Evolutionary conservation across 768 basidiomycete genomes (phyloP), one percentile per base, ranked within the genome.

Genomic region (Leccinum rimulosum): DNA sequence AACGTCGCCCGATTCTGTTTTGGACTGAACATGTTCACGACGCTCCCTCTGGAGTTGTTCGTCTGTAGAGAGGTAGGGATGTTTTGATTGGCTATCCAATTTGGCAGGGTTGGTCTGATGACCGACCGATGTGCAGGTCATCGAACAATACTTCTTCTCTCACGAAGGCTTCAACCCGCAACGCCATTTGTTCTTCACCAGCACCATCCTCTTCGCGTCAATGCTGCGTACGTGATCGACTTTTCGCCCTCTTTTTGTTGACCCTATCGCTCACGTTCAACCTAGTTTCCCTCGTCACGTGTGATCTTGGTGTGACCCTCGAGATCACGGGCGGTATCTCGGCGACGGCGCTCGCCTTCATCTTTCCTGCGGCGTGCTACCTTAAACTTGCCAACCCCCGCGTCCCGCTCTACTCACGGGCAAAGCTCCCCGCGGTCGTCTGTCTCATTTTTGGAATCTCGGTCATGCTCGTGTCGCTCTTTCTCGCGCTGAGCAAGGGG

Each of bases 241-340:
- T 45, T 30, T 19, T 40, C 59, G 15, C 8, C 8, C 40, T 4
- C 8, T 5, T 43, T n/a, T n/a, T n/a, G 22, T 28, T 0, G 9
- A 8, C 36, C 60, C 36, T 19, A 27, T 22, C n/a, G 19, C 52
- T 54, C 52, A 54, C 54, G 14, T 28, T 49, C n/a, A 55, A 38
- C 52, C 14, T 69, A 95, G 95, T 97, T 59, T 85, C 96, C 5
- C 80, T 98, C 56, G 80, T 95, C 58, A 98, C 96, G 1, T 97
- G 95, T 70, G 96, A 99, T 72, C 82, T 99, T 14, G 97, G 97
- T n/a, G 89, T 98, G 49, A 97, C 96, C 77, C 87, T 99, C 40
- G 97, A 99, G 77, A 90, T 99, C 48, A 95, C 95, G 0, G 97
- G 97, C n/a, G 96, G 96, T n/a, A 82, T 92, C 11, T 92, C 92